Evolutionary conservation across 345 rosid genomes (phyloP).

Genomic region (Sonneratia alba): DNA sequence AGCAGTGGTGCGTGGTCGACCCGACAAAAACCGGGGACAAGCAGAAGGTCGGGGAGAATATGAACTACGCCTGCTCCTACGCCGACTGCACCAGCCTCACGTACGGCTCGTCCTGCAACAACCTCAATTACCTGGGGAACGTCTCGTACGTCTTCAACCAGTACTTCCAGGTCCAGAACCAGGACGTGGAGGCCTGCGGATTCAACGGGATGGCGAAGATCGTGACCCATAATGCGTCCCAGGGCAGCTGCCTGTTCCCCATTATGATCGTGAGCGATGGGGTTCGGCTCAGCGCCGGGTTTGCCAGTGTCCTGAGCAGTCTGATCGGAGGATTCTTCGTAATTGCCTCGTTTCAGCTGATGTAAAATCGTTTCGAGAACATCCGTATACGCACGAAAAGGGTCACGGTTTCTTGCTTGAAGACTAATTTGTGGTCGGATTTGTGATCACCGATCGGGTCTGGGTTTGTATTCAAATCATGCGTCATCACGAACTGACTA

Average conservation of each 20-base stretch:
- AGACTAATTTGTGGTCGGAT: not conserved
- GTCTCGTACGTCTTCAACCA: constrained; percentile 70
- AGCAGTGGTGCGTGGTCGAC: constrained; percentile 55
- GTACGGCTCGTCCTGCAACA: constrained; percentile 33
- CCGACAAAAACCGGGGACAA: constrained; percentile 3
- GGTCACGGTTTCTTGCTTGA: not conserved
- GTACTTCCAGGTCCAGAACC: constrained; percentile 51
- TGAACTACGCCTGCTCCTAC: constrained; percentile 40
- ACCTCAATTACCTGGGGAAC: constrained; percentile 18
- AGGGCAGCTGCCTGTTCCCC: constrained; percentile 43
- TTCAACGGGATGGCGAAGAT: constrained; percentile 51
- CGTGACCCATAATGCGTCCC: constrained; percentile 32
- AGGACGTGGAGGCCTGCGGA: constrained; percentile 48
- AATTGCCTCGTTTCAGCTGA: not conserved
- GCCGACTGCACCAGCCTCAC: constrained; percentile 50
- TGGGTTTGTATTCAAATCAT: too few relatives aligned
- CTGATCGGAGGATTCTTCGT: not conserved
- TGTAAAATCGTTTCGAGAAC: not conserved
- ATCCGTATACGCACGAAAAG: too few relatives aligned
- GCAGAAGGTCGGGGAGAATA: constrained; percentile 2
- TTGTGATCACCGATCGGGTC: too few relatives aligned
- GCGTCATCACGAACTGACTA: too few relatives aligned
- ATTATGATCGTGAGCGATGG: constrained; percentile 40
- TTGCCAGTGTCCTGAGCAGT: not conserved
- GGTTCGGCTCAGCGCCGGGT: constrained; percentile 13